Base-by-base conservation (phyloP, 805 yeast genomes). In the Ogataea populi-albae region DNA sequence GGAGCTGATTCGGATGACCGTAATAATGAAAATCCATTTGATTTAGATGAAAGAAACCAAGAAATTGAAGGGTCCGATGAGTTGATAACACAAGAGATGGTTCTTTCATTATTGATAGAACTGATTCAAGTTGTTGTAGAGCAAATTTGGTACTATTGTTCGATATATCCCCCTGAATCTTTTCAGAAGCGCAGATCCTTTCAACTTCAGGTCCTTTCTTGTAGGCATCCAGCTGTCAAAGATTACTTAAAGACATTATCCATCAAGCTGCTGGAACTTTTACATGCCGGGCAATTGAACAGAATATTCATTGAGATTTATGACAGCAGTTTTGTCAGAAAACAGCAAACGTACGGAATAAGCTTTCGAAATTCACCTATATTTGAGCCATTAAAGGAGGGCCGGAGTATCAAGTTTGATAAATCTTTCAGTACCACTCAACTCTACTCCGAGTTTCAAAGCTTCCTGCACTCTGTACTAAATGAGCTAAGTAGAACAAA, bases 81-180 rank as follows among this genome's bases (percentile, higher is more conserved):
- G 14, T 12, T 24, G 10, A 6, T 16, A 18, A 24, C 37, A 28
- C 12, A 15, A 19, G 17, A 40, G 12, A 37, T 40, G 28, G 26
- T 69, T 6, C 34, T 68, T 5, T 40, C 57, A 2, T 48, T 66
- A 5, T 37, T 78, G 5, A 57, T 70, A 19, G 82, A 77, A 48
- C 70, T 77, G 34, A 40, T 80, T 9, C 58, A 64, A 3, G 73
- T 71, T 1, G 67, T 73, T 61, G 50, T 75, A 7, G 81, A 80
- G 40, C 75, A 75, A 26, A 63, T 81, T 1, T 55, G 81, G 32
- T 79, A 72, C 52, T 59, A 70, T 32, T 67, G 78, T 30, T 52
- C 58, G 1, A 57, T 83, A 0, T 83, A 83, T 46, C 81, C 81
- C 0, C 48, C 38, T 1, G 69, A 64, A 32, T 64, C 80, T 0